Evolutionary conservation across 768 basidiomycete genomes (phyloP).

Genomic region (Mycena floridula): DNA sequence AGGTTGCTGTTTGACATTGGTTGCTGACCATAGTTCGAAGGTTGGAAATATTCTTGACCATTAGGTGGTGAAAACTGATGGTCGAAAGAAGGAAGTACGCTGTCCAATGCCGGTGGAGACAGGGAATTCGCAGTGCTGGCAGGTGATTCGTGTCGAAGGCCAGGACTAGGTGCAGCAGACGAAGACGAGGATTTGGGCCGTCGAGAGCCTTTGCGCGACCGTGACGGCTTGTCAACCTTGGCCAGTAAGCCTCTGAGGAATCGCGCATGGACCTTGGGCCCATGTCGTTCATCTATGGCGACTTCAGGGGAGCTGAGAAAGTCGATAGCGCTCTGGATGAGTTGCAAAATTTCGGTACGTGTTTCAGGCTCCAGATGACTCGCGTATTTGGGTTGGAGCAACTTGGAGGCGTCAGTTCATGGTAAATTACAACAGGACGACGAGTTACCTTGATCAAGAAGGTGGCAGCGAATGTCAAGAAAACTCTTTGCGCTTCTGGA

Average conservation of each 20-base stretch:
- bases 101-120: conserved; percentile 39
- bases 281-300: conserved; percentile 76
- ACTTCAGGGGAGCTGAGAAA: conserved; percentile 65
- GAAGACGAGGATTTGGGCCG: conserved; percentile 15
- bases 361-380: conserved; percentile 51
- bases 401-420: conserved; percentile 27
- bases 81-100: conserved; percentile 42
- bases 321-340: conserved; percentile 62
- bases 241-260: conserved; percentile 71
- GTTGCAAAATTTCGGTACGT: conserved; percentile 52
- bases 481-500: conserved; percentile 75
- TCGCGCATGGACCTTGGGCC: conserved; percentile 72
- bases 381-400: conserved; percentile 74
- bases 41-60: conserved; percentile 30
- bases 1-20: too few species aligned
- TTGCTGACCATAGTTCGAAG: background rate
- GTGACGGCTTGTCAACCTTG: conserved; percentile 25
- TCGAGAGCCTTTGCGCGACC: conserved; percentile 3
- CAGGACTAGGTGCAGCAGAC: conserved; percentile 9
- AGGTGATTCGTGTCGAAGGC: conserved; percentile 28
- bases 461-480: conserved; percentile 74
- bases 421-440: background rate
- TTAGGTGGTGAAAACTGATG: conserved; percentile 34
- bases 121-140: conserved; percentile 32
- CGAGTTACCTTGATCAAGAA: conserved; percentile 70